These are phyloP conservation scores for Russula brevipes DNA, from an alignment of 768 basidiomycete genomes.

Conservation along the genomic window DNA sequence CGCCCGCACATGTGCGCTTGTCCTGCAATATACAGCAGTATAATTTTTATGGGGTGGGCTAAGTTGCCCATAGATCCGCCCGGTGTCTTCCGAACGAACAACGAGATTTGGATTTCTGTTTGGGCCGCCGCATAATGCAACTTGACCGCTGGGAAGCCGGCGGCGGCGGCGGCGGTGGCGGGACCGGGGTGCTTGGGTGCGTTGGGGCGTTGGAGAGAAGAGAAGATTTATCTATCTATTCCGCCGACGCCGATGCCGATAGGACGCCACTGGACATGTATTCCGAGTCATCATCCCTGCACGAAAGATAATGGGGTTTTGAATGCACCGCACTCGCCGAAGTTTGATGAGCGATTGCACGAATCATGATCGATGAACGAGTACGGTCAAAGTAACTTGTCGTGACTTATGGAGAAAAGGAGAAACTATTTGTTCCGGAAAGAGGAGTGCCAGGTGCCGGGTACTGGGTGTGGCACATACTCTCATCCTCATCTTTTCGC, in stretches of 20 bases:
- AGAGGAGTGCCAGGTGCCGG: background rate
- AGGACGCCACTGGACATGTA: background rate
- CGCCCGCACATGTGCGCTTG: background rate
- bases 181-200: background rate
- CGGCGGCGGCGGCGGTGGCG: background rate
- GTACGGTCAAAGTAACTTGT: background rate
- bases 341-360: background rate
- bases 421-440: background rate
- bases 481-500: background rate
- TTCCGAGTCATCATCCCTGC: background rate
- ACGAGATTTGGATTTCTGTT: background rate
- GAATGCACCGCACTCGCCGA: background rate
- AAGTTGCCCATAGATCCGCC: background rate
- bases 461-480: background rate
- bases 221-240: background rate
- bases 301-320: background rate
- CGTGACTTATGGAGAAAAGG: conserved; percentile 3
- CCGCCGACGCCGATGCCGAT: background rate
- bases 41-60: background rate
- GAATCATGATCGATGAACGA: conserved; percentile 1
- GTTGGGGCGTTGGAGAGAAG: background rate
- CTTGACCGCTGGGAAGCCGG: background rate
- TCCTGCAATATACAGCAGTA: background rate
- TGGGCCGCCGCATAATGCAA: background rate
- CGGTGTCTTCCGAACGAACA: background rate